Conservation (phyloP, 2,329 filamentous ascomycete species). For the Alternaria sp. region DNA sequence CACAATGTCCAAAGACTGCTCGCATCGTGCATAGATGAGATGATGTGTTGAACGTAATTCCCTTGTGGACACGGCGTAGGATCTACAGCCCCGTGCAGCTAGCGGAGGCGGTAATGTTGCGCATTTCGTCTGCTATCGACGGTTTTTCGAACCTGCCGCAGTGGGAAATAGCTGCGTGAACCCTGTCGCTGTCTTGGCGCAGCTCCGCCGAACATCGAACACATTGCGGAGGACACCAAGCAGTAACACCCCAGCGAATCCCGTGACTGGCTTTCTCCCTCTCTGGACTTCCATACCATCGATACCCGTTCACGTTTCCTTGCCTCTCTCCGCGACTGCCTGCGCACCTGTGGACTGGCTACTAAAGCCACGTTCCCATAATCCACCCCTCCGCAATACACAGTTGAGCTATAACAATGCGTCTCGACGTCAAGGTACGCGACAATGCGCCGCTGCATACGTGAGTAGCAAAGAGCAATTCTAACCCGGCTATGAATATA, state of each 20-base stretch:
- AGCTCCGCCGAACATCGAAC: conserved; percentile 29
- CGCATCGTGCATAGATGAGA: background rate
- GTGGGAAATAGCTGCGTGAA: conserved; percentile 29
- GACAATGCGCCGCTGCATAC: background rate
- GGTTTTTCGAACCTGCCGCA: conserved; percentile 21
- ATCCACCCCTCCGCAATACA: conserved; percentile 37
- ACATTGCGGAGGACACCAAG: conserved; percentile 24
- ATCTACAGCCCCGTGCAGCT: background rate
- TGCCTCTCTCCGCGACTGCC: conserved; percentile 6
- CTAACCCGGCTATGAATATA: conserved; percentile 57
- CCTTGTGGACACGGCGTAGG: background rate
- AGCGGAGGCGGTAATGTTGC: conserved; percentile 24
- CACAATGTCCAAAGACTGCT: background rate
- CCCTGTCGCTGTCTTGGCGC: conserved; percentile 39
- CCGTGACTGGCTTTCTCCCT: background rate
- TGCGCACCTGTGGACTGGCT: conserved; percentile 42
- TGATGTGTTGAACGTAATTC: background rate
- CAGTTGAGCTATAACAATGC: conserved; percentile 46
- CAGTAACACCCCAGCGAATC: conserved; percentile 1
- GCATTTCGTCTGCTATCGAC: conserved; percentile 31
- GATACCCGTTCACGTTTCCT: background rate
- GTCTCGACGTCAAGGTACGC: conserved; percentile 55
- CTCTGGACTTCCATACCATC: background rate
- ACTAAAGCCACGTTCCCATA: conserved; percentile 48
- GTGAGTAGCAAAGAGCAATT: background rate